Evolutionary conservation across 345 rosid genomes (phyloP), one percentile per base, ranked within the genome.

Genomic region (Laguncularia racemosa): DNA sequence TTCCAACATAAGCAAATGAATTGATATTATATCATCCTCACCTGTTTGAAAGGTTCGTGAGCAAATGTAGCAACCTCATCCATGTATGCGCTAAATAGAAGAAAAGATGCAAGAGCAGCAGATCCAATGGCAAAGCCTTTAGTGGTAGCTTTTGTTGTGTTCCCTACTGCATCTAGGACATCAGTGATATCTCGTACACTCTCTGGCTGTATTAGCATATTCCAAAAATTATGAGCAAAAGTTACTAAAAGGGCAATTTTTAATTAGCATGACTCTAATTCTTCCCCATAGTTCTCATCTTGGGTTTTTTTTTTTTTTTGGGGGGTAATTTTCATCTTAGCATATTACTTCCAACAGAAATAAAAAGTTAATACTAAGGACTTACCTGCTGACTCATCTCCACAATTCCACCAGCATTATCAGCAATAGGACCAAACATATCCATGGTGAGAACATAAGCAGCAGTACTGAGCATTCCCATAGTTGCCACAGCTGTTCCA

Each of bases 381-480:
- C 15, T 77, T 77, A 93, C 99, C 96, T 93, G 99, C 73, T 89
- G 96, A 78, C 96, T 90, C 99, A 93, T 93, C 89, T 93, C 99
- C n/a, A 93, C 99, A 71, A 93, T 89, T 58, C 99, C 99, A 76
- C 99, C 97, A 74, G 97, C 99, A 70, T 93, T 93, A 78, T 93
- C 99, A 65, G 99, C 99, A 71, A 93, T 90, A 40, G 97, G 99
- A 60, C 99, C 99, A 77, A 93, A 93, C 99, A 93, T 93, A 79
- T 93, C 99, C 99, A 93, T 93, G 12, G 99, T 93, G 57, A 93
- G 92, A 66, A 93, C 85, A 81, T 90, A 93, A 54, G 92, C 97
- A 69, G 99, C 99, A 48, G 99, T 87, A 65, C 97, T 93, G 57
- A 93, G 99, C 99, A 93, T 93, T 73, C 97, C 99, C 99, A 93